Conservation (phyloP, 148 eudicot species). For the Fagopyrum esculentum region DNA sequence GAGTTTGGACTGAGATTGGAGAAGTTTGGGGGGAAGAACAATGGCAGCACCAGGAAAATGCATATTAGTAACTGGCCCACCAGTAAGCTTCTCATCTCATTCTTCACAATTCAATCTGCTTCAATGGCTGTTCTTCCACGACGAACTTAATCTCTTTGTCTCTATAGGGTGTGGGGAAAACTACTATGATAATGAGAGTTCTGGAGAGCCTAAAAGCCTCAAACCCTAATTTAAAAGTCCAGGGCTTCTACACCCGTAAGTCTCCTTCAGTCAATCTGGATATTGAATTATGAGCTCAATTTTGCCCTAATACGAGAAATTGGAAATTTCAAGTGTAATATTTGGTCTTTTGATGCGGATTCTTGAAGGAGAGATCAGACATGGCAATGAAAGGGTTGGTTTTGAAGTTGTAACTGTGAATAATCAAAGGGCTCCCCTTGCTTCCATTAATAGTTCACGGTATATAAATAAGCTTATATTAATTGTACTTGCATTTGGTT, state of each 20-base stretch:
- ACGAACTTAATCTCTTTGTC: neutral
- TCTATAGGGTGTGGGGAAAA: slow-evolving; percentile 75
- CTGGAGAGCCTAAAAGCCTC: slow-evolving; percentile 50
- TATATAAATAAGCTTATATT: slow-evolving; percentile 13
- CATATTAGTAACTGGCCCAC: slow-evolving; percentile 70
- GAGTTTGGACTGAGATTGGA: neutral
- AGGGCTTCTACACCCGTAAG: slow-evolving; percentile 89
- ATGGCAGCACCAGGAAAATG: slow-evolving; percentile 74
- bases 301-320: slow-evolving; percentile 1
- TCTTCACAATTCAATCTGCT: neutral
- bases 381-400: slow-evolving; percentile 70
- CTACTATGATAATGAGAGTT: slow-evolving; percentile 51
- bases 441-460: slow-evolving; percentile 54
- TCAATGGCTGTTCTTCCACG: neutral
- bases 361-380: slow-evolving; percentile 62
- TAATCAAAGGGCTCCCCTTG: slow-evolving; percentile 63
- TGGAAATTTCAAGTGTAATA: neutral
- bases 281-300: neutral
- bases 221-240: slow-evolving; percentile 65
- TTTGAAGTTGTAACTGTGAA: slow-evolving; percentile 73
- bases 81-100: slow-evolving; percentile 31
- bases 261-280: neutral
- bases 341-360: neutral
- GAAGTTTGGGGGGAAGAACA: neutral
- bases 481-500: neutral